Evolutionary conservation across 805 yeast genomes (phyloP), one percentile per base, ranked within the genome.

Genomic region (Teunomyces cretensis): DNA sequence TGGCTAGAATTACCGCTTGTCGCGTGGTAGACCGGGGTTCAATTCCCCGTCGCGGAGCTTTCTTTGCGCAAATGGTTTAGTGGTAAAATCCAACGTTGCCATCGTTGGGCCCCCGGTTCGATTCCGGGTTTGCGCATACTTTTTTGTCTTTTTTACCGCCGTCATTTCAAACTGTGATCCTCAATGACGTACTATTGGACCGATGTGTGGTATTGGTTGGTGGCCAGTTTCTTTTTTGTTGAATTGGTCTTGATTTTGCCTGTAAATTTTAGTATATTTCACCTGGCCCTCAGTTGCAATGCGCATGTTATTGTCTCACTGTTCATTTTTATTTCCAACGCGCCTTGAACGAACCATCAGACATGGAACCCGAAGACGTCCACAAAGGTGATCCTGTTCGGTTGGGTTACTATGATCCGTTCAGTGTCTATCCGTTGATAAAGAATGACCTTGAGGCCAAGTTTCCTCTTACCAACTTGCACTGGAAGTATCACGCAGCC

Each of bases 351-450:
- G n/a, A 37, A 13, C 24, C n/a, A 35, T 8, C 30, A 15, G 26
- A 22, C 14, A 44, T 44, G 47, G 38, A 46, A 14, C 33, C 39
- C 16, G 48, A 43, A 8, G 53, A 49, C 17, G 35, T 43, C n/a
- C 39, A 41, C 43, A 41, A 41, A 13, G 45, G 45, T n/a, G 49
- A 46, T 37, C 64, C 65, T 12, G 50, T 68, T 9, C 50, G 56
- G 13, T 65, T 84, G 13, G 86, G 88, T 4, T 86, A 78, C 60
- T 86, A 83, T 57, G 96, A 88, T 52, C 96, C 96, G 1, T 85
- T 84, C 56, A 74, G 77, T 22, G 75, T 83, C 1, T 80, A 72
- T 53, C 71, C 76, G 2, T 57, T 64, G 33, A 58, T 86, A 13
- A 55, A 69, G 47, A 55, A 62, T 2, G 76, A 73, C 8, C 59